These are phyloP conservation scores for Lactarius sanguifluus DNA, from an alignment of 768 basidiomycete species.

Conservation along the genomic window DNA sequence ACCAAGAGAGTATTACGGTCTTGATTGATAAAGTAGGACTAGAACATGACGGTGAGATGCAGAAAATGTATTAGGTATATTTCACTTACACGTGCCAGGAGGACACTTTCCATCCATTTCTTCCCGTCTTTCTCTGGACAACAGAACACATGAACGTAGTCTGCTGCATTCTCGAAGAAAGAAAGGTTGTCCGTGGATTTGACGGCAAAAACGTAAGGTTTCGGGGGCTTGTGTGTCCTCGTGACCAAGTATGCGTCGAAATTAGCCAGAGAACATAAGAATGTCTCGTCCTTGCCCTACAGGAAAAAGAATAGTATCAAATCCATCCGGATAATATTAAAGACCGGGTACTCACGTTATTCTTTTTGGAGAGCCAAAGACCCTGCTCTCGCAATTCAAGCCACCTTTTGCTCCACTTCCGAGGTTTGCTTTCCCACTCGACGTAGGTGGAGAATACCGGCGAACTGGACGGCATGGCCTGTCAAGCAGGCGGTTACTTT, in stretches of 20 bases:
- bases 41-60: neutral
- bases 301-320: conserved; percentile 15
- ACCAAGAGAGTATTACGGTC: conserved; percentile 70
- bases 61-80: conserved; percentile 5
- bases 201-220: conserved; percentile 79
- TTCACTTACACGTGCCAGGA: conserved; percentile 74
- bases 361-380: conserved; percentile 86
- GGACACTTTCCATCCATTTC: conserved; percentile 76
- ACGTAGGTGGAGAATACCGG: conserved; percentile 60
- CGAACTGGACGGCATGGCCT: conserved; percentile 50
- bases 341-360: conserved; percentile 56
- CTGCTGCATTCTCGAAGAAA: conserved; percentile 82
- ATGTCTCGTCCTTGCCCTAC: conserved; percentile 81
- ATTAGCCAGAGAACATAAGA: conserved; percentile 82
- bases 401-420: conserved; percentile 95
- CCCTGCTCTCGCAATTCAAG: conserved; percentile 83
- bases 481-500: conserved; percentile 35
- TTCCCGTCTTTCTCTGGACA: conserved; percentile 72
- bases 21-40: conserved; percentile 85
- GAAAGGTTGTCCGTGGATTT: conserved; percentile 87
- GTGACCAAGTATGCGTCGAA: conserved; percentile 87
- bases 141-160: conserved; percentile 86
- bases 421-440: conserved; percentile 87
- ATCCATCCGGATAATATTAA: neutral
- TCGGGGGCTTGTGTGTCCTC: conserved; percentile 76